Percentiles rank a stretch among this genome's conserved stretches.
phyloP scores from a whole-genome alignment of 1,284 basidiomycete genomes.

The Ustilago sp. region DNA sequence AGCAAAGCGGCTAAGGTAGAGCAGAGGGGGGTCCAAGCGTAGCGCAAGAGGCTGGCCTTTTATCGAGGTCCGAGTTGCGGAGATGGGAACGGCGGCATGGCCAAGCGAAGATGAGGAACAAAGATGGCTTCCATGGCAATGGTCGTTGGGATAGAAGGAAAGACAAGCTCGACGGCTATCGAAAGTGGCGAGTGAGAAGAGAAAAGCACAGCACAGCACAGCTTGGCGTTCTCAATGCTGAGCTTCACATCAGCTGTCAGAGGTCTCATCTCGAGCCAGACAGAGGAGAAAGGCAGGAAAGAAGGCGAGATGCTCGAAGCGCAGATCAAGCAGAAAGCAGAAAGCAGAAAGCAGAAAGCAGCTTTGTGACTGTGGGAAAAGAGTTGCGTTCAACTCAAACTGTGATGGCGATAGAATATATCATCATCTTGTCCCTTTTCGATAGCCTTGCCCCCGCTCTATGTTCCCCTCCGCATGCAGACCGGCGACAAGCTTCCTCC shows the following conservation, averaged over 20 bases:
- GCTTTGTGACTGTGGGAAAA: background rate
- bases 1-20: background rate
- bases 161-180: background rate
- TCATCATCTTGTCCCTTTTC: no score
- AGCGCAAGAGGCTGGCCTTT: background rate
- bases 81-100: background rate
- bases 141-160: background rate
- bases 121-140: background rate
- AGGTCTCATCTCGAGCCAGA: background rate
- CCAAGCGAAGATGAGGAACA: background rate
- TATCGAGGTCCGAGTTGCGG: background rate
- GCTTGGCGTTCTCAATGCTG: no score
- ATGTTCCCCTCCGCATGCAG: background rate
- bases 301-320: background rate
- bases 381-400: background rate
- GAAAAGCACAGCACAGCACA: no score
- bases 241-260: background rate
- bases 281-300: background rate
- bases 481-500: background rate
- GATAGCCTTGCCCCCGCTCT: no score
- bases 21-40: conserved; percentile 14
- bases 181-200: no score
- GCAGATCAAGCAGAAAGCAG: background rate
- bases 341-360: no score
- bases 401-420: background rate